Conservation (phyloP, 208 protist species). For the Tritrichomonas foetus region DNA sequence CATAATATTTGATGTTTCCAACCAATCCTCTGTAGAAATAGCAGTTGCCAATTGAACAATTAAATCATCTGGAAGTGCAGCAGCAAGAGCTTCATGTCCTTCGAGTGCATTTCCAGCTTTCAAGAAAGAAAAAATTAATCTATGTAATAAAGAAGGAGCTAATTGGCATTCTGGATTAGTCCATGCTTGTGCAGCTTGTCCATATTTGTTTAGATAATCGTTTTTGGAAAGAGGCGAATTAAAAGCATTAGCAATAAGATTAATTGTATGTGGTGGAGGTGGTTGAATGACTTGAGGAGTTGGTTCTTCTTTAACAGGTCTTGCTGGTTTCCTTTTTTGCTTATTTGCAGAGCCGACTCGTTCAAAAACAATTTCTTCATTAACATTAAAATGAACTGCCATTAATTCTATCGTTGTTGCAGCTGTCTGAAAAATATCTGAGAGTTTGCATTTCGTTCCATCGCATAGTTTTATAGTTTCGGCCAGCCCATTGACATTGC, state of each 20-base stretch:
- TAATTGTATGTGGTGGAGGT: not conserved
- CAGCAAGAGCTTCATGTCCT: not conserved
- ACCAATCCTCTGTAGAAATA: not conserved
- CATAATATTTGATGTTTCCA: not conserved
- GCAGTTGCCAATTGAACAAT: not conserved
- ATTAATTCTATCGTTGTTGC: not conserved
- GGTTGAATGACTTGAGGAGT: not conserved
- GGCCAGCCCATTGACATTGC: not conserved
- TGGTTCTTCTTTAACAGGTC: not conserved
- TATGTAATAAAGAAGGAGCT: not conserved
- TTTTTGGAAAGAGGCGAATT: not conserved
- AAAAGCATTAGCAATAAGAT: not conserved
- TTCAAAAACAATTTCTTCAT: not conserved
- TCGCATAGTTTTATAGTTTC: not conserved
- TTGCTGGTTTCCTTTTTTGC: not conserved
- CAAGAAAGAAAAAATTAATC: not conserved
- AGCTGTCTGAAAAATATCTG: not conserved
- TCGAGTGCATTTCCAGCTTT: not conserved
- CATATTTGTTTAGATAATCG: not conserved
- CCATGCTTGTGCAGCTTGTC: not conserved
- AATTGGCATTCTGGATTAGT: conserved; percentile 17
- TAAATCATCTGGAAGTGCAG: not conserved
- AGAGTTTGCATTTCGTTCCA: not conserved
- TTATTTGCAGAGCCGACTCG: not conserved
- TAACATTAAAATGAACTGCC: not conserved